Conservation (phyloP, 768 basidiomycete genomes). For the Termitomyces sp. region DNA sequence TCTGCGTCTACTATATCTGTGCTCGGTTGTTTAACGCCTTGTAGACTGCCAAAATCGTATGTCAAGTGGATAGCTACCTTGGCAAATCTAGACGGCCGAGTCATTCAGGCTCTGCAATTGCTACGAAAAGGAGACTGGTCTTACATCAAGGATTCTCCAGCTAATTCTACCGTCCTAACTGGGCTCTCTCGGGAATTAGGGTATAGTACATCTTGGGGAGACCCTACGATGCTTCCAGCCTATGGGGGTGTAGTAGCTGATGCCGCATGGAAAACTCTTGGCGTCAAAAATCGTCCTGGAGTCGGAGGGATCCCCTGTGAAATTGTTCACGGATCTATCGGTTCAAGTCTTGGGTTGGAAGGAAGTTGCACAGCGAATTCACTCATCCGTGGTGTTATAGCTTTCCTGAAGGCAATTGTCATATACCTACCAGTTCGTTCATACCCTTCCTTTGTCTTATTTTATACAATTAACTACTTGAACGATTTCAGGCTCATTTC, state of each 20-base stretch:
- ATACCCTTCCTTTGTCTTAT: background rate
- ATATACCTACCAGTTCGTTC: slow-evolving; percentile 67
- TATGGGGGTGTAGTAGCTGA: slow-evolving; percentile 52
- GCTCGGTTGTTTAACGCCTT: background rate
- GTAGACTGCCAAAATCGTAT: slow-evolving; percentile 57
- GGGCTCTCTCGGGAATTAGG: slow-evolving; percentile 51
- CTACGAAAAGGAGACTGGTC: slow-evolving; percentile 55
- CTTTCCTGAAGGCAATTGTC: slow-evolving; percentile 55
- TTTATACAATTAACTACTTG: slow-evolving; percentile 2
- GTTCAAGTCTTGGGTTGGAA: slow-evolving; percentile 37
- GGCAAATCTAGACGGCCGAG: slow-evolving; percentile 58
- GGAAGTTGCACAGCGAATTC: slow-evolving; percentile 59
- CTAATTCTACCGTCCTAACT: slow-evolving; percentile 34
- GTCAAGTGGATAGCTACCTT: slow-evolving; percentile 74
- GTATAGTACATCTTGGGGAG: slow-evolving; percentile 55
- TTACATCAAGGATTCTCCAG: slow-evolving; percentile 40
- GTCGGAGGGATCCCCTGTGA: slow-evolving; percentile 76
- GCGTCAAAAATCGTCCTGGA: slow-evolving; percentile 43
- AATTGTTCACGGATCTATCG: slow-evolving; percentile 58
- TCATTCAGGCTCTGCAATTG: slow-evolving; percentile 47
- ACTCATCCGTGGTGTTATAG: slow-evolving; percentile 42
- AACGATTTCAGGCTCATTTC: slow-evolving; percentile 53
- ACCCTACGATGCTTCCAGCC: slow-evolving; percentile 53
- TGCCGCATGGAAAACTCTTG: slow-evolving; percentile 48
- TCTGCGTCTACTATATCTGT: background rate